Conservation (phyloP, 2,329 filamentous ascomycete species). For the Daldinia eschscholtzii region DNA sequence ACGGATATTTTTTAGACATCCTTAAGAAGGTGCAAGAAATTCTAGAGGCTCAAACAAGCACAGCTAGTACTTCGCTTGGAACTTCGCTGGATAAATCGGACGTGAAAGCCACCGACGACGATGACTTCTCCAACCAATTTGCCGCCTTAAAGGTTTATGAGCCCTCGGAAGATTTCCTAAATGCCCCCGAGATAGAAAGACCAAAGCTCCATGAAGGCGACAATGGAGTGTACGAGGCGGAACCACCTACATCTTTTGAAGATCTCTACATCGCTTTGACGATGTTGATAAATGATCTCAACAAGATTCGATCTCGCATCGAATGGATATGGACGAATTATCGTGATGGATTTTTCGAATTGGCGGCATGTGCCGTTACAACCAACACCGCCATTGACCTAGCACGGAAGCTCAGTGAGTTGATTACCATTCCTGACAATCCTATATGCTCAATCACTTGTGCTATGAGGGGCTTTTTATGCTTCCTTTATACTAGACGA, state of each 20-base stretch:
- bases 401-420: slow-evolving; percentile 42
- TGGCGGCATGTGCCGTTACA: slow-evolving; percentile 53
- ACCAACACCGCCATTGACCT: slow-evolving; percentile 56
- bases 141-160: slow-evolving; percentile 51
- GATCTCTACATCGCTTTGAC: slow-evolving; percentile 50
- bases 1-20: background rate
- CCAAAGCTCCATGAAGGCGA: slow-evolving; percentile 33
- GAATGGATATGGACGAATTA: slow-evolving; percentile 53
- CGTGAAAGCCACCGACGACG: background rate
- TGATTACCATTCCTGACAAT: background rate
- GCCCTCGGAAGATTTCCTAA: slow-evolving; percentile 54
- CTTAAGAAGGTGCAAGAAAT: slow-evolving; percentile 4
- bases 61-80: background rate
- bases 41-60: background rate
- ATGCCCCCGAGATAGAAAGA: slow-evolving; percentile 49
- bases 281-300: slow-evolving; percentile 51
- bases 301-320: slow-evolving; percentile 47
- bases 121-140: background rate
- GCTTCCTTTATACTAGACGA: background rate
- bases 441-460: background rate
- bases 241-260: slow-evolving; percentile 26
- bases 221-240: slow-evolving; percentile 22
- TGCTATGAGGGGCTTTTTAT: background rate
- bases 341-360: slow-evolving; percentile 46
- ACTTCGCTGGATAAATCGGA: too few species aligned